Evolutionary conservation across 1,139 yeast species (phyloP), one percentile per base, ranked within the genome.

Genomic region (Yamadazyma pseudoaaseri): DNA sequence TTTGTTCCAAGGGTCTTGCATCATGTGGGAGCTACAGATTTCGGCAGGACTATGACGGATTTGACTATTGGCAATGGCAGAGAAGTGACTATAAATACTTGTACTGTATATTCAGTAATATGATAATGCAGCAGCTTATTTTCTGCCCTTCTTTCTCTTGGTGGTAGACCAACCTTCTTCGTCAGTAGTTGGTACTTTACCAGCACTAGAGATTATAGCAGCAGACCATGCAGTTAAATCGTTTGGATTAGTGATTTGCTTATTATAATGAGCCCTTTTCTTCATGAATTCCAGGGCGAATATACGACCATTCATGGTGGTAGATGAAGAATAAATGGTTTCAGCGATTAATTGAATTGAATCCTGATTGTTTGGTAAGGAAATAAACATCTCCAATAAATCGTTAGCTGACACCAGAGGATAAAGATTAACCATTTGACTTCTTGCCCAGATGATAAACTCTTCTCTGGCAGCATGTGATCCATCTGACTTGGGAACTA

Each of bases 231-330:
- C 71, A 38, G 76, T 59, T 21, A 79, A 82, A 47, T 75, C 80
- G 42, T 71, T 68, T 8, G 54, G 37, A 41, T 71, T 68, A 11
- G 52, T 36, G 37, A 75, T 62, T 42, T 69, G 71, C 41, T 64
- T 75, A 54, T 86, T 96, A 33, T 86, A 89, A 38, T 66, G 73
- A 44, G 70, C 72, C 52, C 94, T 81, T 54, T 85, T 80, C 62
- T 83, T 85, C 56, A 84, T 67, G 56, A 92, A 92, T 53, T 92
- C 98, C 39, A 76, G 79, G 1, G 97, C 95, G 66, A 90, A 92
- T 44, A 96, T 74, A 55, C 96, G 80, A 15, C 97, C 98, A 56
- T 92, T 97, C 86, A 92, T 81, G 2, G 94, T 84, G 2, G 94
- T 77, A 18, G 96, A 86, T 45, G 92, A 86, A 31, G 94, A 80